Conservation (phyloP, 148 eudicot genomes). For the Rheum nobile region DNA sequence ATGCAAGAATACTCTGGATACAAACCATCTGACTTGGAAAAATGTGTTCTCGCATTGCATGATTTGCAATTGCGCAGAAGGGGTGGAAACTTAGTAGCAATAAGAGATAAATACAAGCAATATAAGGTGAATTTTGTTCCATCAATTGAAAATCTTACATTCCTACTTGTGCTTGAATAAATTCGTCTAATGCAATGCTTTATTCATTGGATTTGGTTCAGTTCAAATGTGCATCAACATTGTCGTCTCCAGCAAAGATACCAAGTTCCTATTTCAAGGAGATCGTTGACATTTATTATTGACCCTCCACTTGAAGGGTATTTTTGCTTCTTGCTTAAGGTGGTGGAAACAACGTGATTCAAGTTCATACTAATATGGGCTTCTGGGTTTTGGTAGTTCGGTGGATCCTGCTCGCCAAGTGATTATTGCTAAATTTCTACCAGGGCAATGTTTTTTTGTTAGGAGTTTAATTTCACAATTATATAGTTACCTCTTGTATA, state of each 20-base stretch:
- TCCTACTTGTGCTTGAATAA: background rate
- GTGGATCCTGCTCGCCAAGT: background rate
- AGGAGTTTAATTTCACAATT: background rate
- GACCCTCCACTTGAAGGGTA: background rate
- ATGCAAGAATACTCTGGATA: slow-evolving; percentile 68
- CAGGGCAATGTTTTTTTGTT: background rate
- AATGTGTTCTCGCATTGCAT: slow-evolving; percentile 64
- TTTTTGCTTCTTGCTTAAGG: no score
- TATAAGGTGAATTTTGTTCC: slow-evolving; percentile 46
- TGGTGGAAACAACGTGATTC: no score
- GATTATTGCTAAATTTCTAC: background rate
- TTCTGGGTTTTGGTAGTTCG: slow-evolving; percentile 7
- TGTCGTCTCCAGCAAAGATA: slow-evolving; percentile 42
- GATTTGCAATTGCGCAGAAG: slow-evolving; percentile 58
- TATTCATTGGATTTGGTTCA: slow-evolving; percentile 1
- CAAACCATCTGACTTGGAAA: slow-evolving; percentile 52
- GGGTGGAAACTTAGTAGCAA: slow-evolving; percentile 49
- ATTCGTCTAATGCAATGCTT: background rate
- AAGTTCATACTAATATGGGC: background rate
- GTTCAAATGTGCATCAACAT: slow-evolving; percentile 58
- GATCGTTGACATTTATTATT: background rate
- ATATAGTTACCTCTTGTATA: background rate
- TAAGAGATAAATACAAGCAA: slow-evolving; percentile 69
- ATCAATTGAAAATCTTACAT: background rate
- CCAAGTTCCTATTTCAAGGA: slow-evolving; percentile 48